Evolutionary conservation across 768 basidiomycete genomes (phyloP).

Genomic region (Amanita molliuscula): DNA sequence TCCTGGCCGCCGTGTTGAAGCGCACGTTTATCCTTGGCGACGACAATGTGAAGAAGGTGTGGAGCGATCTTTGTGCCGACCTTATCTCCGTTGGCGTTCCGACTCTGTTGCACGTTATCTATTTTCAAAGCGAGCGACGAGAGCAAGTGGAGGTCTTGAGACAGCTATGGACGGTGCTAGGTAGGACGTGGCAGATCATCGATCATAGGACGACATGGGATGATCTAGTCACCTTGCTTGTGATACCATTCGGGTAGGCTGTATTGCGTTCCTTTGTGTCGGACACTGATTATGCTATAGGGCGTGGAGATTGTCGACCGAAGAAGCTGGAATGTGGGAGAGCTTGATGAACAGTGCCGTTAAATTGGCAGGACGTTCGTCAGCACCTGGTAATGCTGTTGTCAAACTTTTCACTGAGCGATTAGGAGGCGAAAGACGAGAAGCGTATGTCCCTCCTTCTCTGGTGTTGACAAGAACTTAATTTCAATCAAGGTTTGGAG

Average conservation of each 20-base stretch:
- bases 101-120: slow-evolving; percentile 25
- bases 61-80: slow-evolving; percentile 39
- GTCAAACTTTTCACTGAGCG: slow-evolving; percentile 19
- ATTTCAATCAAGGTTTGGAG: not conserved
- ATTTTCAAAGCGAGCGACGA: slow-evolving; percentile 16
- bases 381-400: slow-evolving; percentile 13
- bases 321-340: slow-evolving; percentile 34
- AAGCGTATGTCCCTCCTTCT: not conserved
- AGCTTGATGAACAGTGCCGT: slow-evolving; percentile 22
- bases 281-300: slow-evolving; percentile 19
- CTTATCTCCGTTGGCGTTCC: slow-evolving; percentile 34
- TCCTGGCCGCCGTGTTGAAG: slow-evolving; percentile 37
- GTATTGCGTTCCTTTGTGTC: not conserved
- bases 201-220: slow-evolving; percentile 23
- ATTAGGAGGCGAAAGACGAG: slow-evolving; percentile 13
- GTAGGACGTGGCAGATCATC: slow-evolving; percentile 19
- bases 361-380: slow-evolving; percentile 11
- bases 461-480: not conserved
- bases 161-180: slow-evolving; percentile 39
- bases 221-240: slow-evolving; percentile 33
- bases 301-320: slow-evolving; percentile 30
- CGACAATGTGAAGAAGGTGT: slow-evolving; percentile 25
- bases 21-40: slow-evolving; percentile 30
- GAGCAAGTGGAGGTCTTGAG: slow-evolving; percentile 25
- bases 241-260: slow-evolving; percentile 37